Evolutionary conservation across 2,329 filamentous ascomycete species (phyloP), one percentile per base, ranked within the genome.

Genomic region (Diplocarpon mali): DNA sequence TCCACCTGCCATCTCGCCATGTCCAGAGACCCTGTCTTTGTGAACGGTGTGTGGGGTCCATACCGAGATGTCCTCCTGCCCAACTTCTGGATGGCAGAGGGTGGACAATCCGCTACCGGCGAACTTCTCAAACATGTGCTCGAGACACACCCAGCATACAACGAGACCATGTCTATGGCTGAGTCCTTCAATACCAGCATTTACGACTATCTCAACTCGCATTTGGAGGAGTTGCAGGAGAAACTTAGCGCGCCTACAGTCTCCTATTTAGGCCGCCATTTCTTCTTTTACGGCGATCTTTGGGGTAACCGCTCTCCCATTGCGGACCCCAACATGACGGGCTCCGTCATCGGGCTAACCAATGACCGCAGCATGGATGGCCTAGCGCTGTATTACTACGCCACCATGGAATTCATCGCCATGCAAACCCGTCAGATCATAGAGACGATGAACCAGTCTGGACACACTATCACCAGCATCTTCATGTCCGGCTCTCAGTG

Each of bases 401-500:
- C 79, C 17, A 93, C 90, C 3, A 87, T 98, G 78, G 92, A 98
- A 68, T 96, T 96, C 66, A 96, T 98, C 58, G 89, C 92, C 27
- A 76, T 96, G 64, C 92, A 98, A 66, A 98, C 92, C 0, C 81
- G 85, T 47, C 92, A 98, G 65, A 98, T 98, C 58, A 76, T 98
- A 52, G 83, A 93, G 59, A 76, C 83, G 30, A 95, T 98, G 89
- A 98, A 96, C 71, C 70, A 75, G 38, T 72, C 87, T 1, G 92
- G 92, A 9, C 92, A 98, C 67, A 71, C 76, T 55, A 89, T 98
- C 64, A 80, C 75, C 40, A 90, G 83, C 52, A 95, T 98, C 66
- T 98, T 96, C 76, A 96, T 98, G 92, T 95, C 87, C 4, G 92
- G 92, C 49, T 93, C 86, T 10, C 92, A 96, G 65, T 98, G 92